Evolutionary conservation across 257 asterid species (phyloP).

Genomic region (Salvia rosmarinus): DNA sequence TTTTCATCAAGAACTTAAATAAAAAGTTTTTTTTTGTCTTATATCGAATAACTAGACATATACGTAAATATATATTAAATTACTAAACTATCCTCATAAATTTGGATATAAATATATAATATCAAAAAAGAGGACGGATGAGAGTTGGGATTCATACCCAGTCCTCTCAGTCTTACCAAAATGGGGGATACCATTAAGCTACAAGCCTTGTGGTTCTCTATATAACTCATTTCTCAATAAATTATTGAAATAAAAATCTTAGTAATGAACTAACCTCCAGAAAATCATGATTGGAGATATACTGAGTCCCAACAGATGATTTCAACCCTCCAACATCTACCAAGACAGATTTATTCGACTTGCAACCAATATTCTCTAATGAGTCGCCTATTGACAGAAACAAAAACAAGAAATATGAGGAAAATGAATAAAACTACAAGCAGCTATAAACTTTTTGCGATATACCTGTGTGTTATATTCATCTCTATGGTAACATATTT

Average conservation of each 20-base stretch:
- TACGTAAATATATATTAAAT: no score
- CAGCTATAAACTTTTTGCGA: background rate
- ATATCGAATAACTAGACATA: no score
- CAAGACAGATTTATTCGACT: constrained; percentile 45
- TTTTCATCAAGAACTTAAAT: no score
- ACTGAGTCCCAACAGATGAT: constrained; percentile 64
- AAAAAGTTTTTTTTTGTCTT: no score
- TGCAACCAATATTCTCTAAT: constrained; percentile 33
- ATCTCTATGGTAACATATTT: background rate
- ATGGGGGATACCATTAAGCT: no score
- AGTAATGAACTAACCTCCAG: constrained; percentile 56
- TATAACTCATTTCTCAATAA: no score
- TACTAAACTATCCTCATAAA: no score
- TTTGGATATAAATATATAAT: no score
- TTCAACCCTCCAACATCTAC: constrained; percentile 71
- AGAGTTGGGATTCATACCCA: no score
- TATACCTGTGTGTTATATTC: background rate
- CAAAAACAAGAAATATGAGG: background rate
- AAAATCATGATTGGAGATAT: constrained; percentile 77
- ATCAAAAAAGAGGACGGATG: no score
- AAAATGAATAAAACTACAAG: background rate
- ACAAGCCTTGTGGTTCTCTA: no score
- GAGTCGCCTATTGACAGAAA: constrained; percentile 41
- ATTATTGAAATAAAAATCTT: background rate
- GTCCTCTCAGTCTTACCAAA: no score